A percentile compares a stretch with the other conserved stretches of the same genome.
Evolutionary conservation across 2,329 filamentous ascomycete genomes (phyloP).

Genomic region (Colletotrichum spinosum): DNA sequence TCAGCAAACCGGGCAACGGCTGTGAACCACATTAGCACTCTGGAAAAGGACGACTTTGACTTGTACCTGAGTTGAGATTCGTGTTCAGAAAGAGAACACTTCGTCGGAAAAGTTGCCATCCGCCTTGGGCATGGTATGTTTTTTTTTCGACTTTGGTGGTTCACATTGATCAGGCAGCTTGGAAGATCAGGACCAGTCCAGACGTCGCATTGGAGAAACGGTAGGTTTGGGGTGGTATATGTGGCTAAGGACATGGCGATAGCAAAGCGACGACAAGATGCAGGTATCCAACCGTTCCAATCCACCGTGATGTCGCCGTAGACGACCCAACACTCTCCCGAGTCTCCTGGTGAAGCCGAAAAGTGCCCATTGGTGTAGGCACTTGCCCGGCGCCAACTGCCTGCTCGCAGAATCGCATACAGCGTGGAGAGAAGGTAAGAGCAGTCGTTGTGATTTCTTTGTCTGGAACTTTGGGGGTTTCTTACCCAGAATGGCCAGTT

Average conservation of each 20-base stretch:
- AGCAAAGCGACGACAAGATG: conserved; percentile 18
- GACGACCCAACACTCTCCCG: not conserved
- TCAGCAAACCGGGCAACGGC: conserved; percentile 84
- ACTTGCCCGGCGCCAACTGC: conserved; percentile 28
- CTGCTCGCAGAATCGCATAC: not conserved
- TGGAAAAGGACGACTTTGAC: not conserved
- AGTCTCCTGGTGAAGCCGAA: not conserved
- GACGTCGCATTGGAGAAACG: conserved; percentile 27
- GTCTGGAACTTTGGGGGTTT: conserved; percentile 37
- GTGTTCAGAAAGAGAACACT: not conserved
- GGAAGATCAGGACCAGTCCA: conserved; percentile 34
- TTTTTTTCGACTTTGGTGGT: conserved; percentile 7
- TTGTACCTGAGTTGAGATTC: conserved; percentile 3
- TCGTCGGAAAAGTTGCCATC: conserved; percentile 7
- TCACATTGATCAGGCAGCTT: conserved; percentile 37
- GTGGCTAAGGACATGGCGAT: conserved; percentile 29
- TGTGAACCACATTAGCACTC: conserved; percentile 47
- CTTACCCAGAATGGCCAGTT: conserved; percentile 83
- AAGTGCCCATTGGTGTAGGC: conserved; percentile 1
- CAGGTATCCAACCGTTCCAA: conserved; percentile 9
- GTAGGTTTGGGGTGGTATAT: conserved; percentile 14
- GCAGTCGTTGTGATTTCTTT: conserved; percentile 20
- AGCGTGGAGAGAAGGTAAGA: conserved; percentile 14
- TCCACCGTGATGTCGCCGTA: not conserved
- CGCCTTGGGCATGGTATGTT: conserved; percentile 17